Evolutionary conservation across 139 green algal species (phyloP), one percentile per base, ranked within the genome.

Genomic region (Dunaliella sp.): DNA sequence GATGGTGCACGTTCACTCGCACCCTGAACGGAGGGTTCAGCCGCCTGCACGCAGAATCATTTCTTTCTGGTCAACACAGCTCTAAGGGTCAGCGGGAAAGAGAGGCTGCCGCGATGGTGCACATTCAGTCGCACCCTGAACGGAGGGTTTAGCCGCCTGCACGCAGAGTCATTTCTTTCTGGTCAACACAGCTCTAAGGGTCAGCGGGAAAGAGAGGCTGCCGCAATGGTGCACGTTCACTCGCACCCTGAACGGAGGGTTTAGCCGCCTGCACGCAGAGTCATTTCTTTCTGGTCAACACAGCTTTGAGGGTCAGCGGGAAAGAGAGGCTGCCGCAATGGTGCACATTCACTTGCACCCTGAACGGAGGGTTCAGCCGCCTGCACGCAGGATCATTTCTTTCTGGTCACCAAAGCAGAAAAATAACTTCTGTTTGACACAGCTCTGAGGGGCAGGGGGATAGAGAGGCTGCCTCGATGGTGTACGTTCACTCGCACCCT

Each of bases 51-150:
- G n/a, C n/a, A n/a, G n/a, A n/a, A n/a, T n/a, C n/a, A n/a, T n/a
- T n/a, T n/a, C n/a, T n/a, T n/a, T n/a, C n/a, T n/a, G n/a, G n/a
- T n/a, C n/a, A n/a, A n/a, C n/a, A n/a, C n/a, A n/a, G 91, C 91
- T 31, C 88, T 89, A 0, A 95, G 72, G 3, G 91, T 94, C 25
- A 95, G 26, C 0, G 92, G 92, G 58, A 94, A 83, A 12, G 81
- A 87, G 31, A 92, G 48, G 0, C 38, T 37, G 28, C 59, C 86
- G 16, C 89, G 86, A 86, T 91, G 90, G 21, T 87, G 80, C 1
- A 94, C 89, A 34, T 94, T 89, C 36, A 93, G 85, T 0, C 89
- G 85, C 1, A 95, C 86, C 80, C 91, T 92, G 87, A 95, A 95
- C 83, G 90, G 88, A 3, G 92, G 92, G 0, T 85, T 86, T 48